Base-by-base conservation (phyloP, 2,329 filamentous ascomycete genomes). In the Fusarium humuli region DNA sequence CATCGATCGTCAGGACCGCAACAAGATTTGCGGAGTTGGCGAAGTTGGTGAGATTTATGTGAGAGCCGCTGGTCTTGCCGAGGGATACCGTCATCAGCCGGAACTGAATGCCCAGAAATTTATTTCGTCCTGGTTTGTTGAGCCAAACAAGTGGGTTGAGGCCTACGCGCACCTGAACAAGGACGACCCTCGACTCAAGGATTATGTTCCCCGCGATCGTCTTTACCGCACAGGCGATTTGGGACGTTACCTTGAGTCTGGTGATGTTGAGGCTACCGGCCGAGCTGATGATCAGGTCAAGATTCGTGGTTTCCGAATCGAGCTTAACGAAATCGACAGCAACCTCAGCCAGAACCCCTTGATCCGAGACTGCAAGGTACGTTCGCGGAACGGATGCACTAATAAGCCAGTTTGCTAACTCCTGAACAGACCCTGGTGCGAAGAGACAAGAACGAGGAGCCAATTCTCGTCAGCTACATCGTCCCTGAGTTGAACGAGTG, bases 251-350 rank as follows among this genome's bases (percentile, higher is more conserved):
- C 84, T 86, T 4, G 85, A 89, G 46, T 80, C 81, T 10, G 93
- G 92, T 37, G 90, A 91, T 70, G 91, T 94, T 13, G 91, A 92
- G 75, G 92, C 90, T 76, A 91, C 92, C 12, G 95, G 95, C 23
- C 87, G 96, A 62, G 90, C 90, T 25, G 95, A 98, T 76, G 88
- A 91, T 72, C 95, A 98, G 78, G 93, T 98, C 83, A 99, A 98
- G 84, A 95, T 98, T 71, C 91, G 96, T 65, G 95, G 95, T 2
- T 98, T 98, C 85, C 88, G 95, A 66, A 97, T 99, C 72, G 96
- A 99, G 22, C 53, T 98, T 47, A 92, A 91, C 69, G 96, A 98
- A 72, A 98, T 98, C 72, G 94, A 98, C 79, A 92, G 86, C 44
- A 91, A 97, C 78, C 83, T 98, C 48, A 92, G 89, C 57, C 87